These are phyloP conservation scores for Apiotrichum brassicae DNA, from an alignment of 1,284 basidiomycete species.

Conservation along the genomic window DNA sequence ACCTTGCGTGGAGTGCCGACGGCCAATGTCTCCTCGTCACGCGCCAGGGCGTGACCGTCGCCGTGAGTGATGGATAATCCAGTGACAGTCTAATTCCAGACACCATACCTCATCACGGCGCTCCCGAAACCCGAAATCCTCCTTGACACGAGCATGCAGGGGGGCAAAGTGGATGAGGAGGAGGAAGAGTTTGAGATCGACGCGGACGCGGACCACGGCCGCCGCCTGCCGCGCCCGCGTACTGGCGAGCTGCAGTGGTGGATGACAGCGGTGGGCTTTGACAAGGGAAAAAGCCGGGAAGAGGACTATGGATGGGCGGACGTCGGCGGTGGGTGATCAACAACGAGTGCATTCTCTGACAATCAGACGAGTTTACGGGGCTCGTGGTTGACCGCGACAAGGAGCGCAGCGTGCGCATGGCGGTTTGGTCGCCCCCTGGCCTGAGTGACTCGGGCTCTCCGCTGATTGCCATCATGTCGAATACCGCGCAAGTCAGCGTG, in stretches of 20 bases:
- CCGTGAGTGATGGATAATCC: constrained; percentile 10
- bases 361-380: constrained; percentile 26
- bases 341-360: not conserved
- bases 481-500: constrained; percentile 27
- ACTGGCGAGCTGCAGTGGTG: constrained; percentile 34
- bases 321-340: constrained; percentile 10
- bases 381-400: constrained; percentile 23
- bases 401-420: constrained; percentile 21
- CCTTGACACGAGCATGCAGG: constrained; percentile 17
- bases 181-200: constrained; percentile 9
- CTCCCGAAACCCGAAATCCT: constrained; percentile 25
- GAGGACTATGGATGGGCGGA: constrained; percentile 11
- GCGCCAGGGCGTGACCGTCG: constrained; percentile 24
- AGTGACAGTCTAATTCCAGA: constrained; percentile 25
- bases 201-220: not conserved
- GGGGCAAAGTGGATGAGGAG: constrained; percentile 4
- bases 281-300: constrained; percentile 13
- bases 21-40: constrained; percentile 36
- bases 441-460: constrained; percentile 21
- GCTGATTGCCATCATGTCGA: constrained; percentile 28
- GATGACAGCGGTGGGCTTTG: constrained; percentile 22
- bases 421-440: constrained; percentile 40
- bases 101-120: constrained; percentile 28
- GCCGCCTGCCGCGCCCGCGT: constrained; percentile 16
- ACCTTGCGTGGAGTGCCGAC: constrained; percentile 36